phyloP scores from a whole-genome alignment of 2,329 filamentous ascomycete species.

The Coniochaeta prunicola region DNA sequence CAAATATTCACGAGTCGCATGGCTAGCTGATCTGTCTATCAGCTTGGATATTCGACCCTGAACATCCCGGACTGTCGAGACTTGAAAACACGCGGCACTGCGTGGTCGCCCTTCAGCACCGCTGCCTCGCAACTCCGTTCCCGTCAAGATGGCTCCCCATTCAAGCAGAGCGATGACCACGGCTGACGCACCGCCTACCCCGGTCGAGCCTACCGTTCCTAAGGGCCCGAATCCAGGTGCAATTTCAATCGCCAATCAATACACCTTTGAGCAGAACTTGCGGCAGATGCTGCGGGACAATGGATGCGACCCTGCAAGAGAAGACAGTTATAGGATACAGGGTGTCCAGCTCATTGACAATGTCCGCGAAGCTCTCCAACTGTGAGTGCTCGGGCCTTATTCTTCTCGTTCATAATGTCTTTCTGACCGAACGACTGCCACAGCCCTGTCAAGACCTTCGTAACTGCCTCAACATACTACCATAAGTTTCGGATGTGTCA shows the following conservation, averaged over 20 bases:
- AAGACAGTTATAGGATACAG: slow-evolving; percentile 74
- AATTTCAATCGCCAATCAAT: slow-evolving; percentile 53
- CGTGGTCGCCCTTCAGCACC: background rate
- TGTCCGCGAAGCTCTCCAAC: slow-evolving; percentile 67
- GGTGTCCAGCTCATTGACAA: slow-evolving; percentile 86
- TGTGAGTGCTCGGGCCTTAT: slow-evolving; percentile 47
- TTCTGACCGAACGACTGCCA: slow-evolving; percentile 7
- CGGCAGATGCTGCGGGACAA: slow-evolving; percentile 64
- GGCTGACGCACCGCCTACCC: background rate
- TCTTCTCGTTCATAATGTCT: background rate
- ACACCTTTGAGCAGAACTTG: slow-evolving; percentile 75
- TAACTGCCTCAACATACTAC: slow-evolving; percentile 86
- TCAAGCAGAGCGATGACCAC: background rate
- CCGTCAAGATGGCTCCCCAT: background rate
- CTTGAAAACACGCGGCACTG: background rate
- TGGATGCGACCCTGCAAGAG: slow-evolving; percentile 66
- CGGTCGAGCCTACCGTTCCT: background rate
- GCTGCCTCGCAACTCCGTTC: background rate
- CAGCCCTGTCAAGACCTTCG: slow-evolving; percentile 84
- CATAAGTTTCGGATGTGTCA: slow-evolving; percentile 88
- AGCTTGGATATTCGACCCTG: background rate
- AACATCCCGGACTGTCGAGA: background rate
- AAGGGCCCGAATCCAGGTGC: slow-evolving; percentile 25
- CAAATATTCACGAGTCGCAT: background rate
- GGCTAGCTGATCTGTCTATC: background rate